These are phyloP conservation scores for Xylariaceae sp. DNA, from an alignment of 2,329 filamentous ascomycete genomes.

Conservation along the genomic window DNA sequence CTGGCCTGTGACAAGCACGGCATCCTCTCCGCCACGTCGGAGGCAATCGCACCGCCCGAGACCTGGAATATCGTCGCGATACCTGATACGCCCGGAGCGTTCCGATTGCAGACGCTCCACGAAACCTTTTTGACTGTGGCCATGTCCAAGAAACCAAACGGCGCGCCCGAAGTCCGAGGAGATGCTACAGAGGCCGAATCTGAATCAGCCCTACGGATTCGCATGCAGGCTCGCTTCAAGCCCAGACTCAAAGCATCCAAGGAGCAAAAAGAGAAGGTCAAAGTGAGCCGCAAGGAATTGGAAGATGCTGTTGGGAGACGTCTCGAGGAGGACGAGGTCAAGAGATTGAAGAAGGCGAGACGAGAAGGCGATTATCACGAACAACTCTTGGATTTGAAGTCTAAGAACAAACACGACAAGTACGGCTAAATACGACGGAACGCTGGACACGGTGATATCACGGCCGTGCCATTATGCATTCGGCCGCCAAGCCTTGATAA, in stretches of 20 bases:
- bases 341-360: slow-evolving; percentile 72
- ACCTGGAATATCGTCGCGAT: slow-evolving; percentile 65
- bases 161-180: slow-evolving; percentile 63
- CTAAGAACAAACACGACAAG: slow-evolving; percentile 92
- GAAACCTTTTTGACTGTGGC: slow-evolving; percentile 65
- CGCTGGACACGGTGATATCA: slow-evolving; percentile 6
- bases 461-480: slow-evolving; percentile 21
- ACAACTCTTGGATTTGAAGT: slow-evolving; percentile 75
- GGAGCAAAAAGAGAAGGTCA: slow-evolving; percentile 76
- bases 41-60: slow-evolving; percentile 80
- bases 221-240: slow-evolving; percentile 95
- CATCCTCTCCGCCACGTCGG: slow-evolving; percentile 66
- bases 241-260: slow-evolving; percentile 72
- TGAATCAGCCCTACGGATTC: slow-evolving; percentile 68
- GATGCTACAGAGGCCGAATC: slow-evolving; percentile 65
- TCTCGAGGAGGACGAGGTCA: slow-evolving; percentile 81
- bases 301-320: slow-evolving; percentile 73
- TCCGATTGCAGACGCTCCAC: slow-evolving; percentile 67
- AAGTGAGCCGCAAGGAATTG: slow-evolving; percentile 79
- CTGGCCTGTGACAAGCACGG: slow-evolving; percentile 82
- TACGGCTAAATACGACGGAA: slow-evolving; percentile 43
- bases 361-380: slow-evolving; percentile 89
- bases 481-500: slow-evolving; percentile 53
- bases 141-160: slow-evolving; percentile 46
- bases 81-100: slow-evolving; percentile 62